Percentiles rank a stretch among this genome's conserved stretches.
phyloP scores from a whole-genome alignment of 192 early-diverging fungal genomes.

The Backusella luteola region DNA sequence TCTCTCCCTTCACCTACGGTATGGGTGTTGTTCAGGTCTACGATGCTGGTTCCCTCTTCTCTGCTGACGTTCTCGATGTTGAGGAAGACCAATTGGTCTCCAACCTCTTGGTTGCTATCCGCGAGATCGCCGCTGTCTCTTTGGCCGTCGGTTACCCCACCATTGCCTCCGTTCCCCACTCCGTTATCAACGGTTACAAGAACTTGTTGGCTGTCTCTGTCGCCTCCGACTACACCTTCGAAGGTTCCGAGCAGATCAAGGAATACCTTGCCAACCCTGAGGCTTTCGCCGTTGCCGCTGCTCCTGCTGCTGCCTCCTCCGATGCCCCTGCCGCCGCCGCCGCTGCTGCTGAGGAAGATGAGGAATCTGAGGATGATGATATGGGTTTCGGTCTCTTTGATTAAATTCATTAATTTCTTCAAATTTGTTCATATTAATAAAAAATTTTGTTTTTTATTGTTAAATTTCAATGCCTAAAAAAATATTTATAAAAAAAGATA shows the following conservation, averaged over 20 bases:
- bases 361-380: slow-evolving; percentile 22
- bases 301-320: slow-evolving; percentile 30
- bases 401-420: slow-evolving; percentile 11
- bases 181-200: slow-evolving; percentile 97
- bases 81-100: slow-evolving; percentile 67
- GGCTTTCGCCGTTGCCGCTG: slow-evolving; percentile 82
- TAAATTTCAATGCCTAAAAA: neutral
- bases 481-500: neutral
- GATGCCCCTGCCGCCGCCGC: slow-evolving; percentile 13
- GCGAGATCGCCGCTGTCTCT: slow-evolving; percentile 80
- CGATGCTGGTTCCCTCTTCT: slow-evolving; percentile 89
- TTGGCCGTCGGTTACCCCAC: slow-evolving; percentile 76
- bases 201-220: slow-evolving; percentile 90
- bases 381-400: slow-evolving; percentile 37
- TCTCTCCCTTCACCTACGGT: slow-evolving; percentile 99
- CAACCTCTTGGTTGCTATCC: slow-evolving; percentile 68
- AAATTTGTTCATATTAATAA: neutral
- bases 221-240: slow-evolving; percentile 88
- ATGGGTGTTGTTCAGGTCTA: slow-evolving; percentile 91
- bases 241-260: slow-evolving; percentile 91
- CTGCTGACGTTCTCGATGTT: slow-evolving; percentile 87
- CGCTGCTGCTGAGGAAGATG: slow-evolving; percentile 5
- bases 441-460: neutral
- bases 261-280: slow-evolving; percentile 91
- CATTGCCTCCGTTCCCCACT: slow-evolving; percentile 90